Evolutionary conservation across 2,329 filamentous ascomycete genomes (phyloP).

Genomic region (Exophiala lecanii-corni): DNA sequence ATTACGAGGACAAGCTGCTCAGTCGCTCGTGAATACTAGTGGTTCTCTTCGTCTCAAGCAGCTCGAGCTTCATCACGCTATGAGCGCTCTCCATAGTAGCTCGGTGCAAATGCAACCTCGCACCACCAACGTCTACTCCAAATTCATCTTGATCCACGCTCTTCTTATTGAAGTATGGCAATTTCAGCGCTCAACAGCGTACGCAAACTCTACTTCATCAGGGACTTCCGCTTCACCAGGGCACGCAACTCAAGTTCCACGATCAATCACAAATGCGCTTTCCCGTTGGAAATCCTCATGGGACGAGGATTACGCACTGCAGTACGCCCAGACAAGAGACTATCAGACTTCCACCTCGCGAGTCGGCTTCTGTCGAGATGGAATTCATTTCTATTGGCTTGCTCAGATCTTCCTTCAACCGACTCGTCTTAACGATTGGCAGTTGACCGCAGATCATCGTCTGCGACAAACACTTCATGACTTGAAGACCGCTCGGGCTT

Average conservation of each 20-base stretch:
- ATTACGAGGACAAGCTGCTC: constrained; percentile 54
- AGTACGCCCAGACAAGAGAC: constrained; percentile 53
- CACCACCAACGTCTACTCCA: constrained; percentile 66
- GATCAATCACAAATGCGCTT: constrained; percentile 50
- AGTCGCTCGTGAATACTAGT: constrained; percentile 52
- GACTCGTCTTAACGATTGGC: constrained; percentile 50
- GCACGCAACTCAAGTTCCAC: constrained; percentile 47
- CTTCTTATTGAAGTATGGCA: constrained; percentile 60
- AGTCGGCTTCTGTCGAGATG: constrained; percentile 67
- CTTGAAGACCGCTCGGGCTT: constrained; percentile 56
- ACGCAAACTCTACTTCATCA: constrained; percentile 27
- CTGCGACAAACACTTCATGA: constrained; percentile 58
- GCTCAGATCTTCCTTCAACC: constrained; percentile 62
- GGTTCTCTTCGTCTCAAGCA: constrained; percentile 63
- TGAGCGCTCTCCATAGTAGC: constrained; percentile 58
- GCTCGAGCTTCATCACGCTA: constrained; percentile 57
- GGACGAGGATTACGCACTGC: constrained; percentile 64
- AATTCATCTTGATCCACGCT: constrained; percentile 68
- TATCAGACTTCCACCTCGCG: constrained; percentile 43
- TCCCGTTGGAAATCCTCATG: constrained; percentile 69
- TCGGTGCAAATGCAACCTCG: constrained; percentile 58
- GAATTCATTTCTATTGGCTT: constrained; percentile 69
- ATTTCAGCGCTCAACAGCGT: constrained; percentile 42
- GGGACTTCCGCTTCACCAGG: constrained; percentile 43
- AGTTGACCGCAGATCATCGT: constrained; percentile 54